Percentiles rank a stretch among this genome's conserved stretches.
phyloP scores from a whole-genome alignment of 805 yeast species.

The Yarrowia sp. region DNA sequence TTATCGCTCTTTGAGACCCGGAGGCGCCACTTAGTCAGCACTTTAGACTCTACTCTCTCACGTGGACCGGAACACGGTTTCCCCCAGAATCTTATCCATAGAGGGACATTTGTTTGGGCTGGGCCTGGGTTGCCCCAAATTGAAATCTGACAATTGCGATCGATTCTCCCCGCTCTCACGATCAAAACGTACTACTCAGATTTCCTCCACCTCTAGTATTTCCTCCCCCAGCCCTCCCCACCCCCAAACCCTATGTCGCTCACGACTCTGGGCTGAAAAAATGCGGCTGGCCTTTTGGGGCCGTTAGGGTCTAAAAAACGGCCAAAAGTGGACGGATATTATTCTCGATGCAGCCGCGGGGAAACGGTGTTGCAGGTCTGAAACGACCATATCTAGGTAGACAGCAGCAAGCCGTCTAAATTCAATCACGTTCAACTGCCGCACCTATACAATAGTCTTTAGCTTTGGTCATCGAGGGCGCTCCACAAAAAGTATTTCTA shows the following conservation, averaged over 20 bases:
- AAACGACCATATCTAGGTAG: too few species aligned
- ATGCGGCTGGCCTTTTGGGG: neutral
- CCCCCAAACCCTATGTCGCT: neutral
- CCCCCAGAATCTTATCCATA: too few species aligned
- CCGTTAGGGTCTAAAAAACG: neutral
- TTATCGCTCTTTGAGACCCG: too few species aligned
- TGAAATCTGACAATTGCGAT: neutral
- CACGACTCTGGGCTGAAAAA: neutral
- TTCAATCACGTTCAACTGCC: neutral
- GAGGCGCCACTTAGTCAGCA: neutral
- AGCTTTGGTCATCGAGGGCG: neutral
- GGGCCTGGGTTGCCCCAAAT: too few species aligned
- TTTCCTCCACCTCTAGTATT: too few species aligned
- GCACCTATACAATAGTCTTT: neutral
- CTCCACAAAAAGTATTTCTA: too few species aligned
- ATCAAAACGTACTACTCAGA: too few species aligned
- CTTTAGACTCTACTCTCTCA: neutral
- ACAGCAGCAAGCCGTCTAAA: too few species aligned
- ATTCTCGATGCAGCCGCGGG: constrained; percentile 3
- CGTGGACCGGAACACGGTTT: neutral
- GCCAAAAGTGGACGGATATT: neutral
- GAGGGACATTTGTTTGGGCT: too few species aligned
- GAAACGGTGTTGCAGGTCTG: neutral
- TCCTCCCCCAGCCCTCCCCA: neutral
- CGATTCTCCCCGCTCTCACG: too few species aligned